phyloP scores from a whole-genome alignment of 305 asterid genomes.

The Fraxinus latifolia region DNA sequence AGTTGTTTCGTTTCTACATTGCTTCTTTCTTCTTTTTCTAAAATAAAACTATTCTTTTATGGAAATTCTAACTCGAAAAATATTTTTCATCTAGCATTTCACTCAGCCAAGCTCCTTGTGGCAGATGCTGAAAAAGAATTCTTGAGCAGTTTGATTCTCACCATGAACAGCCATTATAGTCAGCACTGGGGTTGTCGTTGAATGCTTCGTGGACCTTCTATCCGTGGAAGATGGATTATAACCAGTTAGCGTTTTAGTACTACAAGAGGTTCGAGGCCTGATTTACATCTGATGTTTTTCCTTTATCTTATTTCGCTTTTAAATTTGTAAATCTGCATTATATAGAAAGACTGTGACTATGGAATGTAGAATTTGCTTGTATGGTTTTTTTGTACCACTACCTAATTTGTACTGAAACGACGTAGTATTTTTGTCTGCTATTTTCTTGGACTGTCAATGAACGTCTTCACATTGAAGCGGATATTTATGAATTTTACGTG shows the following conservation, averaged over 20 bases:
- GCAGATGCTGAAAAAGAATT: slow-evolving; percentile 10
- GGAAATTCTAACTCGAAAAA: not conserved
- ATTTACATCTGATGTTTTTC: slow-evolving; percentile 18
- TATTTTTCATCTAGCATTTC: slow-evolving; percentile 13
- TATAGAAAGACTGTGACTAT: slow-evolving; percentile 13
- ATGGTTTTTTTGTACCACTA: slow-evolving; percentile 11
- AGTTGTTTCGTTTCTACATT: not conserved
- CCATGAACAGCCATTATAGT: slow-evolving; percentile 8
- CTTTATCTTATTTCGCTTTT: not conserved
- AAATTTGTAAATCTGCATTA: slow-evolving; percentile 14
- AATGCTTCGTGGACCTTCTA: slow-evolving; percentile 15
- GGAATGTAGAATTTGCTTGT: slow-evolving; percentile 18
- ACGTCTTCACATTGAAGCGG: not conserved
- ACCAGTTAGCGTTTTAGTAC: slow-evolving; percentile 3
- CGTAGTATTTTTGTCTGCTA: not conserved
- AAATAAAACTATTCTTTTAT: not conserved
- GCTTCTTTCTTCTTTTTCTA: not conserved
- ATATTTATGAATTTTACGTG: not conserved
- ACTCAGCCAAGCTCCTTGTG: slow-evolving; percentile 11
- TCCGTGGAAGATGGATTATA: slow-evolving; percentile 28
- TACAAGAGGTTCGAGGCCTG: slow-evolving; percentile 12
- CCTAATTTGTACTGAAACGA: slow-evolving; percentile 4
- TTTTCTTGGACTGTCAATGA: not conserved
- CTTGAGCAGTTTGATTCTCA: slow-evolving; percentile 14
- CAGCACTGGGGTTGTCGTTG: slow-evolving; percentile 13